These are phyloP conservation scores for Camelina laxa DNA, from an alignment of 345 rosid species.

Conservation along the genomic window DNA sequence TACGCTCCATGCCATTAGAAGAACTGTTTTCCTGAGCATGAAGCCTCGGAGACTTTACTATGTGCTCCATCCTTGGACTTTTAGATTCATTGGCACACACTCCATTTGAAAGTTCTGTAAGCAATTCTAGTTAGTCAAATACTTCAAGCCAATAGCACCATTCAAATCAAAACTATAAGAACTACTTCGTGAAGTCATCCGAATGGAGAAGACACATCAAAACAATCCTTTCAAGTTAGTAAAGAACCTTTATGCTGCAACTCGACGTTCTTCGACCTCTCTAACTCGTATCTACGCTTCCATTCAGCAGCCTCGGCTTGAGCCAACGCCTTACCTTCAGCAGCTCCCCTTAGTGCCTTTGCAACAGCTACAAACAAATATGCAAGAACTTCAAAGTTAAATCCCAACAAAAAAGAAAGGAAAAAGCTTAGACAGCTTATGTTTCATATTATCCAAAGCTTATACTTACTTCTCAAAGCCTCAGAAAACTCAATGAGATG, in stretches of 20 bases:
- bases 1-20: conserved; percentile 55
- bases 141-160: not conserved
- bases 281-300: conserved; percentile 93
- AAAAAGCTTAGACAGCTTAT: conserved; percentile 20
- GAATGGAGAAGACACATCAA: not conserved
- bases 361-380: conserved; percentile 78
- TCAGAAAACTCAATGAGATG: conserved; percentile 95
- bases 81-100: conserved; percentile 45
- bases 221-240: not conserved
- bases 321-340: conserved; percentile 96
- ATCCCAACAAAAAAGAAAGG: conserved; percentile 14
- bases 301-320: conserved; percentile 99
- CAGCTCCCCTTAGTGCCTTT: conserved; percentile 86
- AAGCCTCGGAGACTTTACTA: conserved; percentile 45
- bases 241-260: conserved; percentile 64
- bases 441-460: conserved; percentile 33
- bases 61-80: conserved; percentile 45
- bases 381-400: conserved; percentile 3
- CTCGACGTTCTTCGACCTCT: conserved; percentile 61
- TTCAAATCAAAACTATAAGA: not conserved
- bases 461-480: conserved; percentile 94
- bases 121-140: conserved; percentile 27
- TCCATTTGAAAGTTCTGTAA: conserved; percentile 52
- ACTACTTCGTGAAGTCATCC: not conserved
- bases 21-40: conserved; percentile 38